Evolutionary conservation across 1,284 basidiomycete genomes (phyloP).

Genomic region (Flammula alnicola): DNA sequence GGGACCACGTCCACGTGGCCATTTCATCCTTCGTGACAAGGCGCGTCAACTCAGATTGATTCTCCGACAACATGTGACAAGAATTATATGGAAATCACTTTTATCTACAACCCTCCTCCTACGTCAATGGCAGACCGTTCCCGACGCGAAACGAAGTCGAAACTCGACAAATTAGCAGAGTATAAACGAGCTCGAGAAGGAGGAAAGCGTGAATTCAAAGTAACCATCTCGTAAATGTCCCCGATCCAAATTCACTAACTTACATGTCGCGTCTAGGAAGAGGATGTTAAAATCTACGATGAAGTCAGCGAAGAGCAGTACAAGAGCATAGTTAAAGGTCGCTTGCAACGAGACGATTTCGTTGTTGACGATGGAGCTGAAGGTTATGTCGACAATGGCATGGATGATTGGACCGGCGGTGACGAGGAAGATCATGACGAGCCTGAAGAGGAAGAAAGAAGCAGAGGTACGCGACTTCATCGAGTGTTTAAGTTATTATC

Average conservation of each 20-base stretch:
- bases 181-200: conserved; percentile 55
- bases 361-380: conserved; percentile 92
- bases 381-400: conserved; percentile 95
- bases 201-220: conserved; percentile 52
- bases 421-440: conserved; percentile 50
- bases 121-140: conserved; percentile 38
- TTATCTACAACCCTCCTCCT: background rate
- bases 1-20: no score
- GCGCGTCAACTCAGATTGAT: conserved; percentile 22
- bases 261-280: conserved; percentile 42
- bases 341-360: conserved; percentile 93
- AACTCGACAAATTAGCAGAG: conserved; percentile 51
- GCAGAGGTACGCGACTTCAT: conserved; percentile 43
- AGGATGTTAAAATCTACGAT: conserved; percentile 85
- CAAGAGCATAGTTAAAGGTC: conserved; percentile 80
- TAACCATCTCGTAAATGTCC: conserved; percentile 22
- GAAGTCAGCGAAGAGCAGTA: conserved; percentile 94
- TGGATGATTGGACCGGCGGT: conserved; percentile 86
- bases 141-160: conserved; percentile 41
- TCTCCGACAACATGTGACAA: conserved; percentile 11
- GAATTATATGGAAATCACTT: background rate
- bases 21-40: no score
- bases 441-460: conserved; percentile 47
- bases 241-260: conserved; percentile 4
- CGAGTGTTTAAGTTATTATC: background rate